These are phyloP conservation scores for Fomitopsis schrenkii DNA, from an alignment of 1,284 basidiomycete species.

Conservation along the genomic window DNA sequence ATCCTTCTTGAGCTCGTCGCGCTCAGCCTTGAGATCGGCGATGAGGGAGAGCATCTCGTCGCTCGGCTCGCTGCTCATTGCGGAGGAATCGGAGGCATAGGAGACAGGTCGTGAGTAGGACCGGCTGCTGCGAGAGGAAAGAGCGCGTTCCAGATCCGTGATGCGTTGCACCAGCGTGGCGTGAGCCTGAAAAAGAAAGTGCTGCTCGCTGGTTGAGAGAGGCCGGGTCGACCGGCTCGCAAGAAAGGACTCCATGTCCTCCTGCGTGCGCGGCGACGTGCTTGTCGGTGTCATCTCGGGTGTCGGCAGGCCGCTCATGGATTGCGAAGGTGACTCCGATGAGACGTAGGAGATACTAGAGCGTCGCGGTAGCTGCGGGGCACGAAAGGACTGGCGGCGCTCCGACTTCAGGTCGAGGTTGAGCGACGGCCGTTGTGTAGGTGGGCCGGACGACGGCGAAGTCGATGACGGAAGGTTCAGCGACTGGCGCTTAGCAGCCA, in stretches of 20 bases:
- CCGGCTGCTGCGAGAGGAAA: slow-evolving; percentile 38
- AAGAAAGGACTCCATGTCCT: slow-evolving; percentile 26
- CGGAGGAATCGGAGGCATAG: slow-evolving; percentile 44
- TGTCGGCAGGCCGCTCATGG: slow-evolving; percentile 52
- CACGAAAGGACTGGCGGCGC: slow-evolving; percentile 6
- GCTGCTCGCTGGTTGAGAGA: slow-evolving; percentile 63
- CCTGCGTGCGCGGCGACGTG: slow-evolving; percentile 28
- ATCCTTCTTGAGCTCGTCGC: slow-evolving; percentile 75
- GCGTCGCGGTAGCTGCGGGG: slow-evolving; percentile 26
- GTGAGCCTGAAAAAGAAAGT: slow-evolving; percentile 80
- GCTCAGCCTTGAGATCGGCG: slow-evolving; percentile 71
- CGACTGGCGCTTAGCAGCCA: slow-evolving; percentile 35
- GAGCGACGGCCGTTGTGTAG: slow-evolving; percentile 25
- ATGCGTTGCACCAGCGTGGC: slow-evolving; percentile 75
- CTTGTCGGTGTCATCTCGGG: slow-evolving; percentile 68
- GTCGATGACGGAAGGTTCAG: slow-evolving; percentile 22
- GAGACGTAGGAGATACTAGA: slow-evolving; percentile 73
- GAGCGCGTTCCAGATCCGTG: slow-evolving; percentile 69
- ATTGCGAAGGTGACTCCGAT: slow-evolving; percentile 38
- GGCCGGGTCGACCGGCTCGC: slow-evolving; percentile 36
- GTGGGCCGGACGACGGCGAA: slow-evolving; percentile 15
- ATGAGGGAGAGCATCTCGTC: slow-evolving; percentile 74
- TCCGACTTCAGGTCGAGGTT: slow-evolving; percentile 21
- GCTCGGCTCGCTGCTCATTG: slow-evolving; percentile 31
- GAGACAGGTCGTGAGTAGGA: slow-evolving; percentile 52